phyloP scores from a whole-genome alignment of 345 rosid species.

The Rhizophora apiculata region DNA sequence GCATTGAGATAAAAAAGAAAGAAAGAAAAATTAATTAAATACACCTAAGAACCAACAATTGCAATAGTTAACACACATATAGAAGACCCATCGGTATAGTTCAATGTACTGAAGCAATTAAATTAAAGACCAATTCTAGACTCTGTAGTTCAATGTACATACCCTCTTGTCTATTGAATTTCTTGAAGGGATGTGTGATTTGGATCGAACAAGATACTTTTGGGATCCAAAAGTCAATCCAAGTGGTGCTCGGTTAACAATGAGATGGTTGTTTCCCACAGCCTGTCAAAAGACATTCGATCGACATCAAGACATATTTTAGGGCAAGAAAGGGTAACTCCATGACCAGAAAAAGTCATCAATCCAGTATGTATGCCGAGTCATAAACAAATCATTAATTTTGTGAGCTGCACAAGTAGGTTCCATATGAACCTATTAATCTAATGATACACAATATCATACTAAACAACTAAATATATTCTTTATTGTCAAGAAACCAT shows the following conservation, averaged over 20 bases:
- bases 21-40: too few relatives aligned
- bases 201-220: constrained; percentile 19
- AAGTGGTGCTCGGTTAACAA: constrained; percentile 19
- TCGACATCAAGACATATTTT: neutral
- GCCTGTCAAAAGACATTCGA: constrained; percentile 29
- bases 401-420: too few relatives aligned
- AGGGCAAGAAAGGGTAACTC: neutral
- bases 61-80: neutral
- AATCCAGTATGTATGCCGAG: too few relatives aligned
- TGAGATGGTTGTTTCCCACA: constrained; percentile 16
- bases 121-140: neutral
- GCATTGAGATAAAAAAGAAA: too few relatives aligned
- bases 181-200: constrained; percentile 20
- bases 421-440: too few relatives aligned
- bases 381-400: too few relatives aligned
- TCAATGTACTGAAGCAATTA: neutral
- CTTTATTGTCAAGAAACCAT: too few relatives aligned
- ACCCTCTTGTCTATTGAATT: constrained; percentile 27
- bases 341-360: too few relatives aligned
- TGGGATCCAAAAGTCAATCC: constrained; percentile 14
- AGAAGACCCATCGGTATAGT: neutral
- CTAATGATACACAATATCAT: too few relatives aligned
- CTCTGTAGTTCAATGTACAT: constrained; percentile 11
- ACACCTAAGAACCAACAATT: neutral
- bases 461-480: too few relatives aligned